Conservation (phyloP, 2,329 filamentous ascomycete species). For the Aciculosporium take region DNA sequence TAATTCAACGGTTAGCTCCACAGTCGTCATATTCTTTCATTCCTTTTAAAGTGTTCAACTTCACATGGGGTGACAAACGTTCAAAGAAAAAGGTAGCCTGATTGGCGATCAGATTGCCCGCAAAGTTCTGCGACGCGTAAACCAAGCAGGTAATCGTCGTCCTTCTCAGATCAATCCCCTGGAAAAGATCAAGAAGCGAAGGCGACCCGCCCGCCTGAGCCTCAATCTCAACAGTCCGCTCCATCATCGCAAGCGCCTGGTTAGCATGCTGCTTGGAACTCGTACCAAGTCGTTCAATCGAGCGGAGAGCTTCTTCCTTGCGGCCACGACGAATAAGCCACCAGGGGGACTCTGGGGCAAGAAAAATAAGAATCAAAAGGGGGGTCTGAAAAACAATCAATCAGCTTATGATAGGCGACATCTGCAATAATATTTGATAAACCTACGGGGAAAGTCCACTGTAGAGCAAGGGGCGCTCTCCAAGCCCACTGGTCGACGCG, state of each 20-base stretch:
- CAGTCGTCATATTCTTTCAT: neutral
- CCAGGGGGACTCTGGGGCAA: conserved; percentile 38
- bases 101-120: conserved; percentile 47
- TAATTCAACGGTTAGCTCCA: conserved; percentile 1
- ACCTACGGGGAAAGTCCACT: conserved; percentile 38
- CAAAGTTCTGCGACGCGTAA: conserved; percentile 44
- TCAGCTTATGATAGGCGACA: neutral
- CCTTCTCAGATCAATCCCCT: conserved; percentile 37
- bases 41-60: neutral
- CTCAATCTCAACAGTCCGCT: conserved; percentile 41
- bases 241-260: conserved; percentile 40
- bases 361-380: conserved; percentile 35
- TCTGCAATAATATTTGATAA: neutral
- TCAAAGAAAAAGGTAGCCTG: conserved; percentile 47
- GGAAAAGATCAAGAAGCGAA: conserved; percentile 35
- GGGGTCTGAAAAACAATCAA: conserved; percentile 24
- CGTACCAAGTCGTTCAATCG: conserved; percentile 29
- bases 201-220: conserved; percentile 22
- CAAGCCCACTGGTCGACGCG: conserved; percentile 13
- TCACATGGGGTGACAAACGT: conserved; percentile 12
- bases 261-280: conserved; percentile 9
- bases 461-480: conserved; percentile 37
- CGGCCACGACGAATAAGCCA: conserved; percentile 38
- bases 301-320: conserved; percentile 25
- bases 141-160: conserved; percentile 42